Conservation (phyloP, 2,329 filamentous ascomycete species). For the Trichophyton benhamiae region DNA sequence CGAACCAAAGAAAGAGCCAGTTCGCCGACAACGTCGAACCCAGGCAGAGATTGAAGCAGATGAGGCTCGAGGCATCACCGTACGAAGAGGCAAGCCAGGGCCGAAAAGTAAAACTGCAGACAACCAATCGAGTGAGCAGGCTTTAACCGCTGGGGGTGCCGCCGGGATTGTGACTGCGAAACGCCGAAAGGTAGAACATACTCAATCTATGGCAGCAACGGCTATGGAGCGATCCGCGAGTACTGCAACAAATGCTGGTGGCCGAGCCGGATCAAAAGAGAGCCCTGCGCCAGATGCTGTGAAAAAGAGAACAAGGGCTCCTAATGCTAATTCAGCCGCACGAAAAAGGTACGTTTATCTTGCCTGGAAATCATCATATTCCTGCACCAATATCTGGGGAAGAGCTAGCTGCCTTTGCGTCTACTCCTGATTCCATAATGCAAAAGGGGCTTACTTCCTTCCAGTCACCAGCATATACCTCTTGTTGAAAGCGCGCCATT, state of each 20-base stretch:
- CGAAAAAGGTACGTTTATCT: constrained; percentile 59
- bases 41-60: constrained; percentile 73
- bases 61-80: constrained; percentile 37
- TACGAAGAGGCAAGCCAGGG: constrained; percentile 43
- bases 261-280: constrained; percentile 43
- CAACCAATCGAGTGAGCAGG: neutral
- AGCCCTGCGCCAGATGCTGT: constrained; percentile 53
- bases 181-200: constrained; percentile 69
- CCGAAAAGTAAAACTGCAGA: constrained; percentile 37
- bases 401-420: neutral
- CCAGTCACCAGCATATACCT: neutral
- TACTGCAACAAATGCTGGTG: constrained; percentile 20
- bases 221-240: constrained; percentile 33
- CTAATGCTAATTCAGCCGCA: constrained; percentile 47
- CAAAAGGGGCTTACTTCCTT: neutral
- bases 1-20: constrained; percentile 70
- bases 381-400: neutral
- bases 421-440: neutral
- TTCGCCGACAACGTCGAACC: constrained; percentile 60
- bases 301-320: constrained; percentile 62
- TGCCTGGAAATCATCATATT: neutral
- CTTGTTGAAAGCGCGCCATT: neutral
- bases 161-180: constrained; percentile 38
- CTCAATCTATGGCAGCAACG: constrained; percentile 22
- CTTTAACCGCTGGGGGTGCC: constrained; percentile 4